Evolutionary conservation across 257 asterid species (phyloP), one percentile per base, ranked within the genome.

Genomic region (Penstemon davidsonii): DNA sequence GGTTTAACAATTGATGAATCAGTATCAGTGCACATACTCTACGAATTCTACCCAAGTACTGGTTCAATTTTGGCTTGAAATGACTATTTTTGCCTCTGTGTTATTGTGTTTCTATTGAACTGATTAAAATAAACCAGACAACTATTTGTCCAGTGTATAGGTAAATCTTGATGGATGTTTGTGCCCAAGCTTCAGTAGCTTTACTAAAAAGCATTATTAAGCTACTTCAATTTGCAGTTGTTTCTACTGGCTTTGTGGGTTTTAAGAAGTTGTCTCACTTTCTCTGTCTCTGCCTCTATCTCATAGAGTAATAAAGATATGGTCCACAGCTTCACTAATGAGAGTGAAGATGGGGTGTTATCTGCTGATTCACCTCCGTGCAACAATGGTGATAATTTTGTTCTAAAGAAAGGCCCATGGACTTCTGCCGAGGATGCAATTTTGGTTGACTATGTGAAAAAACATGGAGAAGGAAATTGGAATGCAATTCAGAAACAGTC

Each of bases 361-460:
- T 86, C 89, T 77, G 44, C 73, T 49, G 87, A 83, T 81, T 81
- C 92, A 54, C 84, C 84, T 72, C 64, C 68, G 71, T 78, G 82
- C 62, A 78, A 78, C 50, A 87, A 84, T 64, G 82, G 86, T 50
- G 84, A 82, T 64, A 67, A 66, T 73, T 64, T 66, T 39, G 73
- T 64, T 67, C 82, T 86, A 71, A 86, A 86, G 82, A 86, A 82
- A 78, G 93, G 93, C 62, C 90, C 93, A 3, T 86, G 93, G 93
- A 84, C 93, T 13, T 51, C 85, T 15, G 83, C 88, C 0, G 93
- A 86, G 80, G 93, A 86, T 71, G 77, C 84, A 41, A 76, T 84
- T 72, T 69, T 86, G 64, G 76, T 84, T 58, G 88, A 84, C 49
- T 86, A 86, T 54, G 93, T 86, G 79, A 86, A 78, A 59, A 86